phyloP scores from a whole-genome alignment of 2,329 filamentous ascomycete genomes.

The Chaetomiaceae sp. region DNA sequence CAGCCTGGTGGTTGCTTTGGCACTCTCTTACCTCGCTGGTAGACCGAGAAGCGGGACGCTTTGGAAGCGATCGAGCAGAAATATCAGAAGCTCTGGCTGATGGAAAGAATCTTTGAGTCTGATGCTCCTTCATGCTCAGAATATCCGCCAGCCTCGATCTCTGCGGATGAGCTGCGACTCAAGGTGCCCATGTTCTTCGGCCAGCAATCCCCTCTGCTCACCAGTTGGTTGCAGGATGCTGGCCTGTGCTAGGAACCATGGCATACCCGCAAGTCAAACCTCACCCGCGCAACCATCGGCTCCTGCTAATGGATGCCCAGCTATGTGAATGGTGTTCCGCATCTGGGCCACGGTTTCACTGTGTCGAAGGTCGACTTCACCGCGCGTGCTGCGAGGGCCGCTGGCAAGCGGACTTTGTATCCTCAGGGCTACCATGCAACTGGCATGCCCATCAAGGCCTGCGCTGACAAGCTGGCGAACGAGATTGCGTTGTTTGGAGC shows the following conservation, averaged over 20 bases:
- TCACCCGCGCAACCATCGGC: too few relatives aligned
- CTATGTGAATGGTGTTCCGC: constrained; percentile 75
- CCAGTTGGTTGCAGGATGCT: too few relatives aligned
- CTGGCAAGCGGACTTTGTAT: constrained; percentile 75
- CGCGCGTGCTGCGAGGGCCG: constrained; percentile 73
- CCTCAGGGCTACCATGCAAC: constrained; percentile 88
- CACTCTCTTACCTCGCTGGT: too few relatives aligned
- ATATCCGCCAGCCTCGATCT: constrained; percentile 64
- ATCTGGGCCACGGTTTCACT: constrained; percentile 87
- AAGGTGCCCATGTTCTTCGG: constrained; percentile 83
- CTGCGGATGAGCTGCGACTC: constrained; percentile 64
- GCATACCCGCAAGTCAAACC: constrained; percentile 24
- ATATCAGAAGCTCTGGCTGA: constrained; percentile 76
- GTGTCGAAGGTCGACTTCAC: constrained; percentile 83
- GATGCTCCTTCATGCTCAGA: constrained; percentile 72
- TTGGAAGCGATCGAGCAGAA: constrained; percentile 76
- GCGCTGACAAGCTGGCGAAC: constrained; percentile 79
- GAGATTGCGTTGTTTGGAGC: constrained; percentile 80
- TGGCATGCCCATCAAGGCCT: constrained; percentile 92
- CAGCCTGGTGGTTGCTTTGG: too few relatives aligned
- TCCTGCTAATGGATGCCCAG: constrained; percentile 37
- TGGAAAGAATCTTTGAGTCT: constrained; percentile 68
- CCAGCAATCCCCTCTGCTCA: constrained; percentile 24
- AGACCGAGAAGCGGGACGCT: constrained; percentile 77
- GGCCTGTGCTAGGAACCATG: constrained; percentile 25